These are phyloP conservation scores for Turnera subulata DNA, from an alignment of 345 rosid genomes.

Conservation along the genomic window DNA sequence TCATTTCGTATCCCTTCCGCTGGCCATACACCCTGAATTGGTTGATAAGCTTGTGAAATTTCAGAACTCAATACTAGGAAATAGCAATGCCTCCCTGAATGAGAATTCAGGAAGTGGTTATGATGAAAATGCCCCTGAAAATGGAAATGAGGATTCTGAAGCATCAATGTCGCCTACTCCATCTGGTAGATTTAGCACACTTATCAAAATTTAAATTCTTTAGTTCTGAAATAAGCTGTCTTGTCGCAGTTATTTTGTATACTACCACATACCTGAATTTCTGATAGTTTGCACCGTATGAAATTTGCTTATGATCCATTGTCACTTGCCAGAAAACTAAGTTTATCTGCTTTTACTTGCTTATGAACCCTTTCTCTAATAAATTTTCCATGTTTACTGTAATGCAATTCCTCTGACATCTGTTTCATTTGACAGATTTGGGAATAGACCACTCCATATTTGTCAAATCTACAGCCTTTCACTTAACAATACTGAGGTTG, in stretches of 20 bases:
- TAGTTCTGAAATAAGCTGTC: no score
- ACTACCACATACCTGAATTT: no score
- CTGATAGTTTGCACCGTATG: no score
- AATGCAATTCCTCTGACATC: no score
- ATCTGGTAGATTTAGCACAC: constrained; percentile 38
- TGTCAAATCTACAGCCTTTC: constrained; percentile 76
- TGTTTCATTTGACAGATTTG: constrained; percentile 40
- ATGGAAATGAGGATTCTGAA: constrained; percentile 38
- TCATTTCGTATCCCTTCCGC: constrained; percentile 84
- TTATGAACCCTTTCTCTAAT: no score
- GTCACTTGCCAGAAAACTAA: no score
- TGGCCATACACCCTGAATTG: constrained; percentile 75
- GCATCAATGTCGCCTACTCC: constrained; percentile 41
- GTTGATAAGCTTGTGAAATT: constrained; percentile 68
- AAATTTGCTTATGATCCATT: no score
- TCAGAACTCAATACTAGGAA: constrained; percentile 62
- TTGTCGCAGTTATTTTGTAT: no score
- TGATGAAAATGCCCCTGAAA: constrained; percentile 29
- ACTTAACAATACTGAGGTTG: constrained; percentile 89
- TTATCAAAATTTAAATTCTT: no score
- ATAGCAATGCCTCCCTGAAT: constrained; percentile 14
- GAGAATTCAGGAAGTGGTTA: constrained; percentile 32
- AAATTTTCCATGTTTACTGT: no score
- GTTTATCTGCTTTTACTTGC: no score
- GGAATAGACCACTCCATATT: constrained; percentile 85